phyloP scores from a whole-genome alignment of 2,329 filamentous ascomycete genomes.

The Elsinoe fawcettii region DNA sequence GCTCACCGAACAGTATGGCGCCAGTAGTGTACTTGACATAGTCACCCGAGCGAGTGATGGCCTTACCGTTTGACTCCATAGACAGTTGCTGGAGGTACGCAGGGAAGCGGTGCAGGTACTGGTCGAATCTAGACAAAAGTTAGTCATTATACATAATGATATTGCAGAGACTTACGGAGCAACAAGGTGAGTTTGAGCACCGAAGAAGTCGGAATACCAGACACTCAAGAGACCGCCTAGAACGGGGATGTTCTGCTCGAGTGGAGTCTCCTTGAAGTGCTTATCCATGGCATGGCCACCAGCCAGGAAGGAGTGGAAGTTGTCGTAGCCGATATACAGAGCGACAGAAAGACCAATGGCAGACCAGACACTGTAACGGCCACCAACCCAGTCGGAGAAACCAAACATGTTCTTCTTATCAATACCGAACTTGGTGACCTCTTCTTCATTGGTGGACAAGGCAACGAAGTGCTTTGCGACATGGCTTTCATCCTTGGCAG shows the following conservation, averaged over 20 bases:
- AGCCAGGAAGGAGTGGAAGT: conserved; percentile 92
- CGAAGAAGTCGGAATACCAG: conserved; percentile 99
- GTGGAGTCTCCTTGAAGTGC: conserved; percentile 85
- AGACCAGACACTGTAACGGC: conserved; percentile 97
- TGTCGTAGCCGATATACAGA: conserved; percentile 92
- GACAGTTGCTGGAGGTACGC: conserved; percentile 98
- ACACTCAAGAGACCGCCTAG: conserved; percentile 89
- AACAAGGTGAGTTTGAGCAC: conserved; percentile 93
- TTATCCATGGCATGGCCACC: conserved; percentile 97
- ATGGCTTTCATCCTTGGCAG: conserved; percentile 60
- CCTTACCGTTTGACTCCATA: conserved; percentile 99
- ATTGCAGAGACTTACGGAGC: conserved; percentile 60
- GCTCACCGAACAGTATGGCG: conserved; percentile 92
- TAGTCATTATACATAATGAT: conserved; percentile 18
- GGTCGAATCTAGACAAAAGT: conserved; percentile 64
- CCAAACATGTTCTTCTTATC: conserved; percentile 99
- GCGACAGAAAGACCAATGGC: conserved; percentile 93
- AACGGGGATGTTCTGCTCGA: conserved; percentile 90
- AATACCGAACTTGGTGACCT: conserved; percentile 98
- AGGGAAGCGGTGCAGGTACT: conserved; percentile 98
- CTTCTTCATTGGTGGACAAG: conserved; percentile 86
- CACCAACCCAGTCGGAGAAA: conserved; percentile 97
- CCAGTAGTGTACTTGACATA: conserved; percentile 97
- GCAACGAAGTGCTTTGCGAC: conserved; percentile 99
- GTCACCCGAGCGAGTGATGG: conserved; percentile 76